These are phyloP conservation scores for Dictyostelium firmibasis DNA, from an alignment of 78 protist genomes.

Conservation along the genomic window DNA sequence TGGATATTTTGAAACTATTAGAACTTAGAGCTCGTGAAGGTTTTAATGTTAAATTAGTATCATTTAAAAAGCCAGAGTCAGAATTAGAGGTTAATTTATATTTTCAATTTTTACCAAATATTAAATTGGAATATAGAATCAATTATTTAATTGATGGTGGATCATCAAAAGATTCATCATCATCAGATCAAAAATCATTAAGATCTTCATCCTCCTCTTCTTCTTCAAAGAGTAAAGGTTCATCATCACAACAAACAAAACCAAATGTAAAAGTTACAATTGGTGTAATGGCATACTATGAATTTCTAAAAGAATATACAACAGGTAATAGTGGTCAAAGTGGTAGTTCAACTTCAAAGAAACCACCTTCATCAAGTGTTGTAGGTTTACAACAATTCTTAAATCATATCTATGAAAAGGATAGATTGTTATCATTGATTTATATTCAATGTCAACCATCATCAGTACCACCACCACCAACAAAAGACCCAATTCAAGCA, in stretches of 20 bases:
- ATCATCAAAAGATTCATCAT: not conserved
- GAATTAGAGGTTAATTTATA: constrained; percentile 33
- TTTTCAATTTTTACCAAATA: constrained; percentile 56
- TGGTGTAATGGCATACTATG: constrained; percentile 67
- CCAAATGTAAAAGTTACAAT: constrained; percentile 51
- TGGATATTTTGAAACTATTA: constrained; percentile 43
- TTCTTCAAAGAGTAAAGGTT: not conserved
- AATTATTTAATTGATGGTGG: constrained; percentile 1
- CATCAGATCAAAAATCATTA: not conserved
- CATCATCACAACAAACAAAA: not conserved
- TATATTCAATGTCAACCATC: constrained; percentile 73
- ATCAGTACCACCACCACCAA: constrained; percentile 51
- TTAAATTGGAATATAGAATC: constrained; percentile 46
- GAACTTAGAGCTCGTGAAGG: constrained; percentile 68
- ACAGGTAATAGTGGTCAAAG: not conserved
- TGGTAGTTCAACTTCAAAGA: not conserved
- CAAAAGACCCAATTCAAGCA: constrained; percentile 57
- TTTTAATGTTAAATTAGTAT: constrained; percentile 32
- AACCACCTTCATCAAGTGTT: not conserved
- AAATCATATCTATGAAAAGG: constrained; percentile 44
- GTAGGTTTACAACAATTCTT: constrained; percentile 21
- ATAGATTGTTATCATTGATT: constrained; percentile 12
- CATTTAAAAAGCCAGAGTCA: constrained; percentile 43
- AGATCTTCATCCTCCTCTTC: not conserved
- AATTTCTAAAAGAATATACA: constrained; percentile 61